These are phyloP conservation scores for Phytophthora pisi DNA, from an alignment of 352 stramenopile genomes.

Conservation along the genomic window DNA sequence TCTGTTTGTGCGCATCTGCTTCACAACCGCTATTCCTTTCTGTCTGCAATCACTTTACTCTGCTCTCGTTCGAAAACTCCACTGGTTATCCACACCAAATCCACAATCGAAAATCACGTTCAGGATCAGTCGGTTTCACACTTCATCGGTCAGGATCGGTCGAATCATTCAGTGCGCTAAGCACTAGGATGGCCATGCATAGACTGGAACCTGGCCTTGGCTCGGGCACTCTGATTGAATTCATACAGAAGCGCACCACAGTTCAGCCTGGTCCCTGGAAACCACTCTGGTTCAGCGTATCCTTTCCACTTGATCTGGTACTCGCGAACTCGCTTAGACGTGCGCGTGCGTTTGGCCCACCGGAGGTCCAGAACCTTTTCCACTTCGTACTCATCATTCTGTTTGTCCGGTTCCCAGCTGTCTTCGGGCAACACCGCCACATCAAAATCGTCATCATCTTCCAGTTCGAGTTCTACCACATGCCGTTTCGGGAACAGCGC, in stretches of 20 bases:
- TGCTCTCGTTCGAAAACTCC: too few relatives aligned
- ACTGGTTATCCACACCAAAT: too few relatives aligned
- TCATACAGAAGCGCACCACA: neutral
- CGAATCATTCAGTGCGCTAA: neutral
- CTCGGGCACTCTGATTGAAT: neutral
- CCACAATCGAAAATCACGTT: too few relatives aligned
- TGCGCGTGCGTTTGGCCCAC: too few relatives aligned
- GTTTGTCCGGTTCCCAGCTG: constrained; percentile 1
- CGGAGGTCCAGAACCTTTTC: too few relatives aligned
- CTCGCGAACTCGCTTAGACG: too few relatives aligned
- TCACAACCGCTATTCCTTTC: too few relatives aligned
- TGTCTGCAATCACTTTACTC: too few relatives aligned
- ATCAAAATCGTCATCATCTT: constrained; percentile 2
- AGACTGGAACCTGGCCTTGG: neutral
- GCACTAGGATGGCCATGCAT: neutral
- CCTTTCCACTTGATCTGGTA: neutral
- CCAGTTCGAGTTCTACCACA: too few relatives aligned
- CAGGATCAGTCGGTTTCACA: neutral
- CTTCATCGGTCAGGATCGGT: neutral
- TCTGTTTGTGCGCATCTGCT: too few relatives aligned
- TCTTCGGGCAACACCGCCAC: constrained; percentile 11
- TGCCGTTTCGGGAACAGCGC: neutral
- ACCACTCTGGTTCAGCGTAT: neutral
- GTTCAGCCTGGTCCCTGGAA: neutral
- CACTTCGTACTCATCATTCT: too few relatives aligned